Conservation (phyloP, 2,329 filamentous ascomycete genomes). For the Fusarium luffae region DNA sequence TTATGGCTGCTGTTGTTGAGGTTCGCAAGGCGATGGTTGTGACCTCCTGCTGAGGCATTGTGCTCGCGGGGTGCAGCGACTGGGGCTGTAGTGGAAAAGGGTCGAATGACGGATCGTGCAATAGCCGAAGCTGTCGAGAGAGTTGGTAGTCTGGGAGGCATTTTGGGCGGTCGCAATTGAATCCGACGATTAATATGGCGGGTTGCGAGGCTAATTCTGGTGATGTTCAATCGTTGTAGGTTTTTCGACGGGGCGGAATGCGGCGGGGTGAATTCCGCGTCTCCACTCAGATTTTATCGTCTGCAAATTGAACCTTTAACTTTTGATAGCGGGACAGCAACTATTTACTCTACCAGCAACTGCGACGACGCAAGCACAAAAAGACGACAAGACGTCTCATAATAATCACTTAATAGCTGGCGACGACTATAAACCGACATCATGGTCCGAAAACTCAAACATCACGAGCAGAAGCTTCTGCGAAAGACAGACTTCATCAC, state of each 20-base stretch:
- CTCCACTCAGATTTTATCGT: conserved; percentile 44
- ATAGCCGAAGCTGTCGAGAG: conserved; percentile 38
- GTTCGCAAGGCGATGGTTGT: conserved; percentile 39
- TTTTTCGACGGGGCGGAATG: conserved; percentile 44
- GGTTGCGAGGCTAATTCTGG: conserved; percentile 27
- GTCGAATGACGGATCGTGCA: conserved; percentile 35
- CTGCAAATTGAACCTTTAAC: conserved; percentile 36
- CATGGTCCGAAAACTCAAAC: conserved; percentile 96
- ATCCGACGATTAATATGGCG: not conserved
- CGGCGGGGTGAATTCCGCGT: conserved; percentile 43
- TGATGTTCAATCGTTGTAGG: conserved; percentile 37
- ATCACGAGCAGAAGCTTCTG: conserved; percentile 96
- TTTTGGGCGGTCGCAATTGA: conserved; percentile 44
- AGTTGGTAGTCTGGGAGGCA: conserved; percentile 55
- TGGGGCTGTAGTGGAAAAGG: conserved; percentile 48
- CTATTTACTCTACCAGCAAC: conserved; percentile 6
- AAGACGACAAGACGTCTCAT: not conserved
- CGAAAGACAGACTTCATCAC: conserved; percentile 94
- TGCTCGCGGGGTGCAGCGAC: conserved; percentile 42
- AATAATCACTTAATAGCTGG: not conserved
- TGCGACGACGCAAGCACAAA: not conserved
- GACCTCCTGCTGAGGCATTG: conserved; percentile 1
- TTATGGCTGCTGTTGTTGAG: conserved; percentile 35
- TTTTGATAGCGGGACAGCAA: conserved; percentile 3
- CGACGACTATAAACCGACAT: conserved; percentile 43